phyloP scores from a whole-genome alignment of 2,329 filamentous ascomycete genomes.

The Paracoccidioides lutzii region DNA sequence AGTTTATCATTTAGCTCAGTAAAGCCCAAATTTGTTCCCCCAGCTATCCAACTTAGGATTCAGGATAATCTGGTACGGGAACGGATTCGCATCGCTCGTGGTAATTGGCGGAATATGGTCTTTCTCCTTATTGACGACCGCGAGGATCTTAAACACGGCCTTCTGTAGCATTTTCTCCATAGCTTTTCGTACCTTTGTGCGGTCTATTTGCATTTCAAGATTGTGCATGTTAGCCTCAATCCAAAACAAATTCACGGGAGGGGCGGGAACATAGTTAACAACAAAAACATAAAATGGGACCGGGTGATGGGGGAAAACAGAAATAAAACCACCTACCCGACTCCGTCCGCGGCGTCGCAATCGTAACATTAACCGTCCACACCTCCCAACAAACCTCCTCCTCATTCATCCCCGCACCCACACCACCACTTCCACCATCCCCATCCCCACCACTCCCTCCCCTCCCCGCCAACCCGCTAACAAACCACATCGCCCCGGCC shows the following conservation, averaged over 20 bases:
- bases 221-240: neutral
- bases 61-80: slow-evolving; percentile 84
- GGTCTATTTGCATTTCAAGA: slow-evolving; percentile 44
- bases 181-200: slow-evolving; percentile 73
- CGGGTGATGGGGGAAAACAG: neutral
- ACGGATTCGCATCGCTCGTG: slow-evolving; percentile 80
- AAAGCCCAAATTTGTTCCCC: slow-evolving; percentile 67
- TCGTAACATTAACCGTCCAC: slow-evolving; percentile 89
- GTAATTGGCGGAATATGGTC: slow-evolving; percentile 96
- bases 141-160: slow-evolving; percentile 79
- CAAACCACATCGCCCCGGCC: slow-evolving; percentile 43
- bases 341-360: slow-evolving; percentile 79
- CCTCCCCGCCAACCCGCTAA: slow-evolving; percentile 37
- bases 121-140: slow-evolving; percentile 75
- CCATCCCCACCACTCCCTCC: slow-evolving; percentile 70
- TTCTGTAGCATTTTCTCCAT: slow-evolving; percentile 85
- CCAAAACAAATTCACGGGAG: neutral
- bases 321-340: slow-evolving; percentile 48
- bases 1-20: slow-evolving; percentile 30
- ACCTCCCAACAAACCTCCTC: slow-evolving; percentile 96
- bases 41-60: slow-evolving; percentile 71
- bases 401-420: slow-evolving; percentile 45
- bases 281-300: too few relatives aligned
- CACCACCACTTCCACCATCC: slow-evolving; percentile 55
- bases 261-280: neutral